These are phyloP conservation scores for Caryopteris hybrid DNA, from an alignment of 305 asterid genomes.

Conservation along the genomic window DNA sequence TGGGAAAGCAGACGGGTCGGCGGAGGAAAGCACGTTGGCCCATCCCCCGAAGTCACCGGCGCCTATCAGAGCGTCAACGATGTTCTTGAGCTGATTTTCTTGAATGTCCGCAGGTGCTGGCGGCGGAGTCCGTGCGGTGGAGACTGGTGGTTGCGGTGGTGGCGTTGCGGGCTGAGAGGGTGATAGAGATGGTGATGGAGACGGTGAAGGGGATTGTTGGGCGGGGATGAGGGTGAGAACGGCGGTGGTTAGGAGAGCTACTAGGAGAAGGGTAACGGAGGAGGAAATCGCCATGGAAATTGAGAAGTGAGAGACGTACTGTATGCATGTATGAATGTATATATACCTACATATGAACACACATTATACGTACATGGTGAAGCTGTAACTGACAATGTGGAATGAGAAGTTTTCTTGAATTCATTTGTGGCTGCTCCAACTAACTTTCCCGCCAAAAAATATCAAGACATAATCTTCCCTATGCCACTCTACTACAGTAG, in stretches of 20 bases:
- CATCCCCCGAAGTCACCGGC: slow-evolving; percentile 57
- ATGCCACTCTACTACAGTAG: too few species aligned
- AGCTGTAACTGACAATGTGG: neutral
- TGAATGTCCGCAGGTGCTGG: slow-evolving; percentile 11
- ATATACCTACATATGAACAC: neutral
- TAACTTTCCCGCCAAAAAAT: slow-evolving; percentile 20
- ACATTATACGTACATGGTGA: neutral
- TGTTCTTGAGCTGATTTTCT: slow-evolving; percentile 37
- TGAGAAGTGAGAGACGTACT: too few species aligned
- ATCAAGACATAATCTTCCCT: too few species aligned
- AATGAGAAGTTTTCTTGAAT: neutral
- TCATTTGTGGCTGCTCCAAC: neutral
- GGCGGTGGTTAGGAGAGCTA: slow-evolving; percentile 22
- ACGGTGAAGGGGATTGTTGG: slow-evolving; percentile 11
- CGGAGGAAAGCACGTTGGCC: slow-evolving; percentile 46
- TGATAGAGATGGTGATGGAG: slow-evolving; percentile 3
- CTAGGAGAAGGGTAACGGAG: slow-evolving; percentile 13
- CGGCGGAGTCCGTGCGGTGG: neutral
- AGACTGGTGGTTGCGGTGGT: neutral
- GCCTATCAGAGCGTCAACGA: slow-evolving; percentile 51
- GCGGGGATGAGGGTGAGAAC: neutral
- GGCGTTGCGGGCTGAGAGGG: slow-evolving; percentile 2
- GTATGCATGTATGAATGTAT: neutral
- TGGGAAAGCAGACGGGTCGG: slow-evolving; percentile 46
- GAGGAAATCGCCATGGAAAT: slow-evolving; percentile 16